These are phyloP conservation scores for Esteya vermicola DNA, from an alignment of 2,329 filamentous ascomycete genomes.

Conservation along the genomic window DNA sequence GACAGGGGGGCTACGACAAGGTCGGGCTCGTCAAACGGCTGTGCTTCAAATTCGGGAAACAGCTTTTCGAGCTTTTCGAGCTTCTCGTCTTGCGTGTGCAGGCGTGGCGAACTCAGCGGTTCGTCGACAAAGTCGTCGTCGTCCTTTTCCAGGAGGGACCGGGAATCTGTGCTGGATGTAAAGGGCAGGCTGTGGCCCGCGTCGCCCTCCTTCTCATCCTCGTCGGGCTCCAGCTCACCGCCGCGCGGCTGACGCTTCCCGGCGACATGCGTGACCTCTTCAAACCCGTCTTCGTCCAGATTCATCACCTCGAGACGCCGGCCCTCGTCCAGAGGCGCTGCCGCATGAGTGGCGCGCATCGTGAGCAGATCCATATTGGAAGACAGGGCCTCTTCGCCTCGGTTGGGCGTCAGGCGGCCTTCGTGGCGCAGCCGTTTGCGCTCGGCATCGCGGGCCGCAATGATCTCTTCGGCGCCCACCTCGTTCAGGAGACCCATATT, in stretches of 20 bases:
- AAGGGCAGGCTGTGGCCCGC: no score
- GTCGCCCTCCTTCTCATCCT: constrained; percentile 33
- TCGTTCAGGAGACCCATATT: constrained; percentile 98
- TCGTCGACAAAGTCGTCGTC: constrained; percentile 70
- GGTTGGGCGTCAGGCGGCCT: constrained; percentile 49
- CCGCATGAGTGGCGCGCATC: constrained; percentile 37
- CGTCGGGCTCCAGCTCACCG: no score
- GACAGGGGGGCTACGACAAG: constrained; percentile 44
- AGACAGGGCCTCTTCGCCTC: constrained; percentile 22
- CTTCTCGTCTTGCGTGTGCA: constrained; percentile 47
- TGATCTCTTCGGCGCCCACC: constrained; percentile 73
- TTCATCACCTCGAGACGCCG: constrained; percentile 67
- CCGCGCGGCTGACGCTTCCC: no score
- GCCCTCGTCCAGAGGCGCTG: constrained; percentile 45
- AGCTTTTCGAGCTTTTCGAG: no score
- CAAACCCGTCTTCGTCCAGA: constrained; percentile 81
- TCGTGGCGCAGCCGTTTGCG: constrained; percentile 65
- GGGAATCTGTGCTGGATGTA: constrained; percentile 12
- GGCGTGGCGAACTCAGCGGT: constrained; percentile 52
- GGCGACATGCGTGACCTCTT: constrained; percentile 64
- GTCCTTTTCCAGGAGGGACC: constrained; percentile 39
- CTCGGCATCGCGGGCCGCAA: constrained; percentile 65
- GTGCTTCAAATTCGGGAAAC: constrained; percentile 25
- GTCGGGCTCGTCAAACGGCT: constrained; percentile 39
- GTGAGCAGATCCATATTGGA: constrained; percentile 48